These are phyloP conservation scores for Trichomonascus vanleenenianus DNA, from an alignment of 805 yeast genomes.

Conservation along the genomic window DNA sequence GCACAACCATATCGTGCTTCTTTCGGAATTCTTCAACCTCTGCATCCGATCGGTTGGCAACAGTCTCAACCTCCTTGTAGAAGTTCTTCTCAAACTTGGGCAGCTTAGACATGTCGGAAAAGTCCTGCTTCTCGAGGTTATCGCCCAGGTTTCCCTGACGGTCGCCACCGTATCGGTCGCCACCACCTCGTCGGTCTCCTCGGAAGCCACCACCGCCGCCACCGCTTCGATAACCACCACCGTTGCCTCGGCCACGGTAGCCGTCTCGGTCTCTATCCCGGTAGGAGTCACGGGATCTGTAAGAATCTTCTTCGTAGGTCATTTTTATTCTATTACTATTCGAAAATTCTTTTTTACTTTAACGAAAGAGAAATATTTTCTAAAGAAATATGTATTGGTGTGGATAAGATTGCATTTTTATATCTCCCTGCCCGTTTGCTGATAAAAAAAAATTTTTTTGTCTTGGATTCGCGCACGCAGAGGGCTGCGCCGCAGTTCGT, in stretches of 20 bases:
- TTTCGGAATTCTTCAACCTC: conserved; percentile 74
- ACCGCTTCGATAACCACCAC: conserved; percentile 26
- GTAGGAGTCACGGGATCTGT: conserved; percentile 10
- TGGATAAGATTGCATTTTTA: not conserved
- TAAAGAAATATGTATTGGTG: not conserved
- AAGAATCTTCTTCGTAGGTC: conserved; percentile 24
- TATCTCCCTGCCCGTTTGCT: too few relatives aligned
- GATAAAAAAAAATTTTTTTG: conserved; percentile 2
- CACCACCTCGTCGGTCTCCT: conserved; percentile 35
- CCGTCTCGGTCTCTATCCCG: conserved; percentile 31
- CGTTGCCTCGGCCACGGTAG: conserved; percentile 31
- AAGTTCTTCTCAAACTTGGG: conserved; percentile 94
- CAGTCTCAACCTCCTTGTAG: conserved; percentile 77
- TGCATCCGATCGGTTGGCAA: conserved; percentile 61
- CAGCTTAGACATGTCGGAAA: conserved; percentile 59
- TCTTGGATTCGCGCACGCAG: not conserved
- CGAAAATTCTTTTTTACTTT: not conserved
- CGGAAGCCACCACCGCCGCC: conserved; percentile 25
- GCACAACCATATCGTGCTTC: conserved; percentile 75
- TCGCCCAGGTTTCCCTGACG: conserved; percentile 39
- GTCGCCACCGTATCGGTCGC: conserved; percentile 30
- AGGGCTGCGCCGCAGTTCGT: too few relatives aligned
- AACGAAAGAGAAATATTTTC: not conserved
- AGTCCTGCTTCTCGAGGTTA: conserved; percentile 63
- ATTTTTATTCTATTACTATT: conserved; percentile 6